Percentiles rank a stretch among this genome's conserved stretches.
These are phyloP conservation scores for Amanita thiersii DNA, from an alignment of 768 basidiomycete genomes.

Conservation along the genomic window DNA sequence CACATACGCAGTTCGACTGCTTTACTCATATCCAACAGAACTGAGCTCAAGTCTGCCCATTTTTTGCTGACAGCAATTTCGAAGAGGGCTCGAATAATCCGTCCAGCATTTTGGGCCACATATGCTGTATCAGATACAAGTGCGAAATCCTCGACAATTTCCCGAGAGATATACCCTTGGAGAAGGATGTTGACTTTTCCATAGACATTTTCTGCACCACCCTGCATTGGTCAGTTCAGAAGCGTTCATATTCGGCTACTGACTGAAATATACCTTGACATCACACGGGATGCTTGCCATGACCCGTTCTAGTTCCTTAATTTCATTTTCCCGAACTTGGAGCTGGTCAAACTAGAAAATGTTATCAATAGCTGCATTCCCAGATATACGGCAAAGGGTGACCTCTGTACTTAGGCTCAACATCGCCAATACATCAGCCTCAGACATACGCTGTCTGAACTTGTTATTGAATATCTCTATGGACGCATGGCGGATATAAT, in stretches of 20 bases:
- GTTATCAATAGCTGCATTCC: conserved; percentile 1
- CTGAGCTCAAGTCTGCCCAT: conserved; percentile 76
- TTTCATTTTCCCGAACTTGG: conserved; percentile 85
- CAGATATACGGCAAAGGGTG: conserved; percentile 11
- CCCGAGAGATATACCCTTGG: conserved; percentile 81
- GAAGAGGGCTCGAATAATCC: conserved; percentile 88
- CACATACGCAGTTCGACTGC: conserved; percentile 88
- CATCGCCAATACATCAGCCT: conserved; percentile 85
- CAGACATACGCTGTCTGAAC: conserved; percentile 79
- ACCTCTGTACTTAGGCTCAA: conserved; percentile 91
- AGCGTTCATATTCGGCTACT: neutral
- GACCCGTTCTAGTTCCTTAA: conserved; percentile 70
- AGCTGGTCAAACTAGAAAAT: conserved; percentile 81
- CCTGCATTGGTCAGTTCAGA: conserved; percentile 29
- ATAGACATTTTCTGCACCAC: conserved; percentile 42
- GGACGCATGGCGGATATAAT: conserved; percentile 83
- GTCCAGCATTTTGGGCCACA: conserved; percentile 89
- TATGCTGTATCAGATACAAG: conserved; percentile 93
- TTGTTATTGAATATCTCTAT: conserved; percentile 80
- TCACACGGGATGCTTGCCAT: conserved; percentile 69
- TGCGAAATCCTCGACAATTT: conserved; percentile 88
- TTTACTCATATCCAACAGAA: conserved; percentile 88
- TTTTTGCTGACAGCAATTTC: conserved; percentile 92
- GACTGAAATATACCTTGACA: conserved; percentile 48
- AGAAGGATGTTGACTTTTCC: conserved; percentile 93